Base-by-base conservation (phyloP, 176 grass and related monocot species). In the Phoenix dactylifera region DNA sequence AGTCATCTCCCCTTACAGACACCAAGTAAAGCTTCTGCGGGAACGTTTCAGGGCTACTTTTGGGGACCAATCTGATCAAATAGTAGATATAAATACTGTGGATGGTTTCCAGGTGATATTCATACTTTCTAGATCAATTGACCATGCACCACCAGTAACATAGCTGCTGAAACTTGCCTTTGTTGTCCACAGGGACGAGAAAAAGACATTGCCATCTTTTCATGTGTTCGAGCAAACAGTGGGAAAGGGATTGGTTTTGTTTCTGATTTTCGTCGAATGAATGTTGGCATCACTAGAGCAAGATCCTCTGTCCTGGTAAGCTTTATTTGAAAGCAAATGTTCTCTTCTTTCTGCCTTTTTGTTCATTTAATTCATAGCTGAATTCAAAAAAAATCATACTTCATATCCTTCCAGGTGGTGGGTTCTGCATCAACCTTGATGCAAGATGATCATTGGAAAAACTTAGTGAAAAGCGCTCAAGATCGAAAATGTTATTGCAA, bases 271-370 rank as follows among this genome's bases (percentile, higher is more conserved):
- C 76, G 92, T 50, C 71, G 92, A 84, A 96, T 96, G 92, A 96
- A 96, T 78, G 92, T 96, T 52, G 87, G 83, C 52, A 90, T 96
- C 69, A 96, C 92, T 16, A 85, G 92, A 80, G 92, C 92, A 69
- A 89, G 79, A 70, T 85, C 92, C 35, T 76, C 92, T 22, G 83
- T 96, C 49, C 71, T 96, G 19, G 92, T 85, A 88, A 82, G 67
- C 35, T 7, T 16, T 69, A 25, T 32, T 68, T 76, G 23, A 2
- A 14, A 18, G 23, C 6, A 60, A 3, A 6, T 54, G 28, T 18
- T 55, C 48, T 29, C 50, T 20, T 62, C n/a, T 56, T 52, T 48
- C 58, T 44, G 12, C 22, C 28, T 4, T 17, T 66, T 76, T 50
- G 48, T n/a, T 58, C 22, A 35, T 26, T 62, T 12, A 35, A 4